Conservation (phyloP, 306 rosid species). For the Cyamopsis tetragonoloba region DNA sequence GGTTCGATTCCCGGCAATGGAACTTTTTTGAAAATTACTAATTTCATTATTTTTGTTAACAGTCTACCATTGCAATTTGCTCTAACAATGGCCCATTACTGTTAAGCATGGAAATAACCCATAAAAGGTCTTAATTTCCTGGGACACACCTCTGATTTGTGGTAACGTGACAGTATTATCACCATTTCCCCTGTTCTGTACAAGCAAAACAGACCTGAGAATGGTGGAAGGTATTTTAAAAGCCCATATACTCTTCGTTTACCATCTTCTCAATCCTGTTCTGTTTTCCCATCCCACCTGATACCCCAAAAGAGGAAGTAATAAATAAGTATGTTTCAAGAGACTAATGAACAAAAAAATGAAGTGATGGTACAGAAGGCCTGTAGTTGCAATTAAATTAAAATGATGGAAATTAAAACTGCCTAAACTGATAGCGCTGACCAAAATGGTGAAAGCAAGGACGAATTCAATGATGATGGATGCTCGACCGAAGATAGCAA, state of each 20-base stretch:
- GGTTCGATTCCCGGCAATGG: slow-evolving; percentile 98
- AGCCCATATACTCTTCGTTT: slow-evolving; percentile 73
- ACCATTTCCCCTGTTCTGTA: neutral
- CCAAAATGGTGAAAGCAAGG: slow-evolving; percentile 65
- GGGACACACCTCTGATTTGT: too few relatives aligned
- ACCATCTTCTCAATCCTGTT: slow-evolving; percentile 73
- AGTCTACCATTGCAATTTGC: too few relatives aligned
- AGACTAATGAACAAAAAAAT: neutral
- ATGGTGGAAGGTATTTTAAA: slow-evolving; percentile 52
- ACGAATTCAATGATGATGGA: slow-evolving; percentile 79
- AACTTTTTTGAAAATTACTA: too few relatives aligned
- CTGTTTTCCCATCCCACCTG: slow-evolving; percentile 79
- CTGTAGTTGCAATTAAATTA: neutral
- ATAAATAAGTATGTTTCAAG: neutral
- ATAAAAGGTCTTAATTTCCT: too few relatives aligned
- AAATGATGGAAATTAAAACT: slow-evolving; percentile 28
- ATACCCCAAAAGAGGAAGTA: neutral
- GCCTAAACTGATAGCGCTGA: slow-evolving; percentile 84
- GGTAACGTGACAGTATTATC: too few relatives aligned
- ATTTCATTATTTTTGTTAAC: neutral
- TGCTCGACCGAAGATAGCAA: slow-evolving; percentile 65
- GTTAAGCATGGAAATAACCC: too few relatives aligned
- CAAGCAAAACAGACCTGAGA: slow-evolving; percentile 26
- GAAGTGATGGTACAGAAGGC: neutral
- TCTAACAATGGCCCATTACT: too few relatives aligned